Percentiles rank a stretch among this genome's conserved stretches.
Conservation (phyloP, 202 grass and related monocot species). For the Eragrostis tef region DNA sequence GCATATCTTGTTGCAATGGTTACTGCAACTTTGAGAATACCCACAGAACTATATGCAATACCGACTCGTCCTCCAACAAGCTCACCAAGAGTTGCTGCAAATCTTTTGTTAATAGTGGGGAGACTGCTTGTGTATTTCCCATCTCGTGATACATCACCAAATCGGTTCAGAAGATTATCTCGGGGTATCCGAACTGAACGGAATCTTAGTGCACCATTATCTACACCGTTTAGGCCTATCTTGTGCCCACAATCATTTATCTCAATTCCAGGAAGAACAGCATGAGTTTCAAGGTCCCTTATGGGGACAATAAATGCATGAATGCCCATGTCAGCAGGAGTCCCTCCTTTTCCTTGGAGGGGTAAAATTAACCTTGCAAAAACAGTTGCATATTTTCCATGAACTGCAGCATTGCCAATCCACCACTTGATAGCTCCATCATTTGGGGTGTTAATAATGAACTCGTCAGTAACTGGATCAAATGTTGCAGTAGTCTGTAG, state of each 20-base stretch:
- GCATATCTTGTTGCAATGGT: constrained; percentile 92
- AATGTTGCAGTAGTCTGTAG: constrained; percentile 96
- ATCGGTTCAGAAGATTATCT: constrained; percentile 95
- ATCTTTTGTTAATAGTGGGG: constrained; percentile 83
- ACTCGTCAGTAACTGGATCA: constrained; percentile 89
- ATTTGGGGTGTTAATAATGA: constrained; percentile 91
- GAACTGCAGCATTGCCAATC: constrained; percentile 93
- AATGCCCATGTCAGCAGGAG: constrained; percentile 89
- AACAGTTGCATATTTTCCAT: constrained; percentile 92
- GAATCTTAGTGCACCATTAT: constrained; percentile 93
- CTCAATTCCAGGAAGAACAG: constrained; percentile 86
- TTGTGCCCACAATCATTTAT: constrained; percentile 98
- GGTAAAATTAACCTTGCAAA: constrained; percentile 92
- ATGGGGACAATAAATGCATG: constrained; percentile 92
- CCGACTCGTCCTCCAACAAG: constrained; percentile 88
- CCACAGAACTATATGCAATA: constrained; percentile 79
- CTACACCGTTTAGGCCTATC: constrained; percentile 94
- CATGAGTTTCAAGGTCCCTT: constrained; percentile 78
- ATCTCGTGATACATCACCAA: constrained; percentile 85
- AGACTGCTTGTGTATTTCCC: constrained; percentile 95
- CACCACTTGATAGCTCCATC: constrained; percentile 99
- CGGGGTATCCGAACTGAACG: constrained; percentile 77
- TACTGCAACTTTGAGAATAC: constrained; percentile 84
- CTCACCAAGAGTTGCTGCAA: constrained; percentile 92
- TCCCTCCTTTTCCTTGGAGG: constrained; percentile 77